Evolutionary conservation across 805 yeast genomes (phyloP), one percentile per base, ranked within the genome.

Genomic region (Danielia oregonensis): DNA sequence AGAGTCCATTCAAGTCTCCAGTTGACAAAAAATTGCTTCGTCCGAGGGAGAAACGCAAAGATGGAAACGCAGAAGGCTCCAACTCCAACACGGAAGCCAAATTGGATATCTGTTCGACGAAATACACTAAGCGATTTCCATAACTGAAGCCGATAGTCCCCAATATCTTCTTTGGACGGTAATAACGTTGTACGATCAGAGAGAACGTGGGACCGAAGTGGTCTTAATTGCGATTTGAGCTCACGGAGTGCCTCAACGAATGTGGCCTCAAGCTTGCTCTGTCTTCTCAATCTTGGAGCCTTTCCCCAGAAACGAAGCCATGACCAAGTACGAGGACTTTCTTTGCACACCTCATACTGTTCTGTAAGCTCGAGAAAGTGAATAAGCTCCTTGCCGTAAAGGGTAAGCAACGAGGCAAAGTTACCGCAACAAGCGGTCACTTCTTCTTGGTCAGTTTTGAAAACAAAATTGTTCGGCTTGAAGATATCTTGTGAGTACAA

Each of bases 1-100:
- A 86, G 59, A 0, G 87, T 79, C 95, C 95, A 86, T 54, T 86
- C 95, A 11, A 83, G 82, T 43, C 89, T 61, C 87, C 86, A 84
- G 26, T 65, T 69, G 30, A 62, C 70, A 48, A 85, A 86, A 1
- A 53, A 42, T 4, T 65, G 63, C 32, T 79, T 65, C 0, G 87
- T 76, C 9, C 54, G 51, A 2, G 80, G 79, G 17, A 75, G 50
- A 47, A 78, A 85, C 2, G 94, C 94, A 36, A 86, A 78, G 0
- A 74, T 45, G 0, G 88, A 78, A 18, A 86, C 59, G 4, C 73
- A 61, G 35, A 82, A 67, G 0, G 91, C 83, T 1, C 95, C 95
- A 9, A 84, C 50, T 0, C 88, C 93, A 10, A 85, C 94, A 28
- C 91, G 63, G 17, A 86, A 58, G 2, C 93, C 94, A 52, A 85